Conservation (phyloP, 495 filamentous ascomycete species). For the Penicillium manginii region DNA sequence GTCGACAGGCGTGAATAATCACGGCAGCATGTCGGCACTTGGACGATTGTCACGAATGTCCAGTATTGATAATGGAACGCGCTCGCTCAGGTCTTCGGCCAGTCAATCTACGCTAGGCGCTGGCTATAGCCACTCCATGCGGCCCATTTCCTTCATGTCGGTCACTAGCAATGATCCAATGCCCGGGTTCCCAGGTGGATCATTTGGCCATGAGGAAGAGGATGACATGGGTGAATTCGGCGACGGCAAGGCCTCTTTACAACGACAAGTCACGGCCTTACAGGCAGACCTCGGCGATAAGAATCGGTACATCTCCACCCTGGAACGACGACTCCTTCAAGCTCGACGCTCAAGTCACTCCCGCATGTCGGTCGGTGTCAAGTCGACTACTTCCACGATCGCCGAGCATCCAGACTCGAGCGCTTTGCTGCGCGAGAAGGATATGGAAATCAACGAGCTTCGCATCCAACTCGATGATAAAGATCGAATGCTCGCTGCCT, state of each 20-base stretch:
- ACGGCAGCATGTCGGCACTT: constrained; percentile 71
- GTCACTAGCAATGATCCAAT: constrained; percentile 44
- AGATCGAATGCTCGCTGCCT: constrained; percentile 86
- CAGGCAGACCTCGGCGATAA: constrained; percentile 94
- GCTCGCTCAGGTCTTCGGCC: constrained; percentile 71
- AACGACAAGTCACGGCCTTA: constrained; percentile 81
- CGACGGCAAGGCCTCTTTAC: constrained; percentile 80
- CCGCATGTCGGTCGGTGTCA: constrained; percentile 73
- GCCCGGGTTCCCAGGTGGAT: constrained; percentile 34
- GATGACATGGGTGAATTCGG: constrained; percentile 84
- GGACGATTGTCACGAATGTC: constrained; percentile 70
- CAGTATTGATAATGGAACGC: constrained; percentile 48
- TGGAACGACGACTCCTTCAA: constrained; percentile 90
- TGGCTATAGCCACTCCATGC: constrained; percentile 53
- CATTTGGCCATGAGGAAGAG: constrained; percentile 58
- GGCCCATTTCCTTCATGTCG: constrained; percentile 70
- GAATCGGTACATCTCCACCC: constrained; percentile 91
- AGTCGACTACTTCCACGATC: constrained; percentile 55
- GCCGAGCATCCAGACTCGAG: constrained; percentile 71
- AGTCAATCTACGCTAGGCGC: constrained; percentile 67
- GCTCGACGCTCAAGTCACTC: constrained; percentile 89
- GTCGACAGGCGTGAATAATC: constrained; percentile 85
- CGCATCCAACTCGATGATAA: constrained; percentile 92
- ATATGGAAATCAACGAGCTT: constrained; percentile 90
- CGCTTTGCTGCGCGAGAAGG: constrained; percentile 79